Evolutionary conservation across 2,329 filamentous ascomycete species (phyloP).

Genomic region (Xylariaceae sp.): DNA sequence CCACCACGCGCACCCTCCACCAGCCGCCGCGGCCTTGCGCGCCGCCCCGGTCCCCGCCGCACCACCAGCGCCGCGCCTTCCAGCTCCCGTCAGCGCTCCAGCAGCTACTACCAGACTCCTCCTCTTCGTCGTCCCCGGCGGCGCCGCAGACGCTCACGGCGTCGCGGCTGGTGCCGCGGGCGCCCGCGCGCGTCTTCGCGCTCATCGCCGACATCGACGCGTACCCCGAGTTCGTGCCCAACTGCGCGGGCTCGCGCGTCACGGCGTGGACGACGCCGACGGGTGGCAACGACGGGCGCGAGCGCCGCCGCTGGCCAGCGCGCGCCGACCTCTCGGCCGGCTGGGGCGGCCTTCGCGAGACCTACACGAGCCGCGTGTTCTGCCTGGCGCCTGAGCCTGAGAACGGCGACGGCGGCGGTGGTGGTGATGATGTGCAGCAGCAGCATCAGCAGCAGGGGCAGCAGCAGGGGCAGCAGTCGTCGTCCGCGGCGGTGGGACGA

Average conservation of each 20-base stretch:
- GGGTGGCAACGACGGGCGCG: slow-evolving; percentile 5
- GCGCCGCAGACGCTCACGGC: slow-evolving; percentile 61
- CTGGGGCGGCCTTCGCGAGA: slow-evolving; percentile 76
- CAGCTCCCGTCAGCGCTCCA: slow-evolving; percentile 14
- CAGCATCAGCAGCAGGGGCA: too few species aligned
- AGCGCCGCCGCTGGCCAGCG: slow-evolving; percentile 54
- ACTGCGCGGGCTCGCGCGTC: slow-evolving; percentile 71
- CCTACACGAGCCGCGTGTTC: slow-evolving; percentile 70
- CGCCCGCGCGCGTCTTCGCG: slow-evolving; percentile 62
- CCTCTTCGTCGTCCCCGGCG: slow-evolving; percentile 12
- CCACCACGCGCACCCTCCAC: slow-evolving; percentile 1
- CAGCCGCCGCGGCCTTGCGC: neutral
- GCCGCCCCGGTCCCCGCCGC: too few species aligned
- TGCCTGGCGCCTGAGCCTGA: slow-evolving; percentile 52
- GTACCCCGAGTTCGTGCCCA: slow-evolving; percentile 85
- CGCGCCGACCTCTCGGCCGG: slow-evolving; percentile 76
- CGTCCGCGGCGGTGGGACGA: too few species aligned
- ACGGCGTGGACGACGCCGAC: slow-evolving; percentile 59
- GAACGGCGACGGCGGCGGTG: too few species aligned
- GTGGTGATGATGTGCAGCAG: too few species aligned
- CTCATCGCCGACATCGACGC: slow-evolving; percentile 83
- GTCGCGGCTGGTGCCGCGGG: slow-evolving; percentile 69
- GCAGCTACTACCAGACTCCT: slow-evolving; percentile 8
- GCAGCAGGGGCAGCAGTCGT: too few species aligned
- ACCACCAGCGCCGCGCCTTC: slow-evolving; percentile 6